Conservation (phyloP, 2,329 filamentous ascomycete genomes). For the Colletotrichum lupini region DNA sequence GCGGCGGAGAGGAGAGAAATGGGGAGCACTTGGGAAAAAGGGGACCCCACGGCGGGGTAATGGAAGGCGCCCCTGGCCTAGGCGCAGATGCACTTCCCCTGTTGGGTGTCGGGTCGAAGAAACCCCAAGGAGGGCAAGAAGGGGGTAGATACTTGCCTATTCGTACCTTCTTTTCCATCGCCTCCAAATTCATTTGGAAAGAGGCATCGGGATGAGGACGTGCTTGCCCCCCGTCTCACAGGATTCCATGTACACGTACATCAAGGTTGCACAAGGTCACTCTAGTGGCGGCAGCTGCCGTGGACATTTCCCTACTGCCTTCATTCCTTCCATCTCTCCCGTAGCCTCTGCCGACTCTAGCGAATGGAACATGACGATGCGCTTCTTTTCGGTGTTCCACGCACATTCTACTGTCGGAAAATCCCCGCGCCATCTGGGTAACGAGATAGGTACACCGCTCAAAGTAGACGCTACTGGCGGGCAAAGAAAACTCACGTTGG, state of each 20-base stretch:
- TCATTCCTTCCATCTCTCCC: too few relatives aligned
- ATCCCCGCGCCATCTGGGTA: background rate
- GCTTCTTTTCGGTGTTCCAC: background rate
- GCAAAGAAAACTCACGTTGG: background rate
- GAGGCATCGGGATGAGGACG: background rate
- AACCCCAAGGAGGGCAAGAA: background rate
- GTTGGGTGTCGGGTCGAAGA: background rate
- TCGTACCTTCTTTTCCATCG: background rate
- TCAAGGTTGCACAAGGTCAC: background rate
- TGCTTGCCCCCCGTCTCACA: background rate
- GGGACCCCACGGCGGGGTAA: slow-evolving; percentile 37
- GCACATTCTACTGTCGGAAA: background rate
- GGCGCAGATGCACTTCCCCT: background rate
- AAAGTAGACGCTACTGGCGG: background rate
- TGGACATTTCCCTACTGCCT: background rate
- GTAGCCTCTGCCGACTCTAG: background rate
- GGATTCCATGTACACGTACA: background rate
- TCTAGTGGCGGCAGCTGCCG: background rate
- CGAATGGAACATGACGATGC: background rate
- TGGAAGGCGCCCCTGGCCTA: slow-evolving; percentile 18
- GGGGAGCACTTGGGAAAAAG: background rate
- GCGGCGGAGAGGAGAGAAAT: slow-evolving; percentile 20
- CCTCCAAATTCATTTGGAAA: background rate
- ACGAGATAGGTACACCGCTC: background rate
- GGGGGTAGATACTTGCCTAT: background rate